These are phyloP conservation scores for Apiospora marii DNA, from an alignment of 2,329 filamentous ascomycete species.

Conservation along the genomic window DNA sequence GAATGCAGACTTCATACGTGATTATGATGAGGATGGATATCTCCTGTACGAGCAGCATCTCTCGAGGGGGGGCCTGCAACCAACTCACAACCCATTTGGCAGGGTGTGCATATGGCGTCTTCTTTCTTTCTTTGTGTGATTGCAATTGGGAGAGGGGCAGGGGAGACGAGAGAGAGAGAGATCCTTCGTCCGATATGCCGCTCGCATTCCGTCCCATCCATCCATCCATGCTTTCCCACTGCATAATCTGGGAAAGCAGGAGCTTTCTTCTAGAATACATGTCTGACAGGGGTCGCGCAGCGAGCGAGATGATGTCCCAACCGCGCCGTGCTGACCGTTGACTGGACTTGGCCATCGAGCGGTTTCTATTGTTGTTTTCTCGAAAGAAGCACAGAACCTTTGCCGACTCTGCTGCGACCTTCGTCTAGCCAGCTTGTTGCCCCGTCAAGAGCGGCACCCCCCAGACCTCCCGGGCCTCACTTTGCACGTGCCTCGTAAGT, in stretches of 20 bases:
- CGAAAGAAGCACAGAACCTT: conserved; percentile 5
- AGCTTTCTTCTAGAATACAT: conserved; percentile 7
- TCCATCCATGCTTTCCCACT: neutral
- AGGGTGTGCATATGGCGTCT: neutral
- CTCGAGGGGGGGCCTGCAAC: neutral
- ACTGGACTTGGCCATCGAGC: neutral
- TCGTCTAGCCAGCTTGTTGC: conserved; percentile 1
- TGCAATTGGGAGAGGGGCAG: neutral
- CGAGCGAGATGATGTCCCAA: neutral
- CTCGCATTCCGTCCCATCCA: neutral
- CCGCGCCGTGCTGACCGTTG: neutral
- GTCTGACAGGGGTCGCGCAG: neutral
- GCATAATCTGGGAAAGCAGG: neutral
- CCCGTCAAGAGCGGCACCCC: conserved; percentile 17
- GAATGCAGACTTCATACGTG: neutral
- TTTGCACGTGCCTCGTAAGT: conserved; percentile 24
- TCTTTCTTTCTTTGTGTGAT: neutral
- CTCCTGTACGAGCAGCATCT: neutral
- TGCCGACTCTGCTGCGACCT: neutral
- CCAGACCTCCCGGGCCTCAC: neutral
- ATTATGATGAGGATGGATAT: neutral
- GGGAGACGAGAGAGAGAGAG: neutral
- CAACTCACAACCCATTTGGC: neutral
- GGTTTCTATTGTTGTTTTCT: conserved; percentile 18
- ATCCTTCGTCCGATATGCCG: conserved; percentile 6